These are phyloP conservation scores for Rickenella mellea DNA, from an alignment of 768 basidiomycete genomes.

Conservation along the genomic window DNA sequence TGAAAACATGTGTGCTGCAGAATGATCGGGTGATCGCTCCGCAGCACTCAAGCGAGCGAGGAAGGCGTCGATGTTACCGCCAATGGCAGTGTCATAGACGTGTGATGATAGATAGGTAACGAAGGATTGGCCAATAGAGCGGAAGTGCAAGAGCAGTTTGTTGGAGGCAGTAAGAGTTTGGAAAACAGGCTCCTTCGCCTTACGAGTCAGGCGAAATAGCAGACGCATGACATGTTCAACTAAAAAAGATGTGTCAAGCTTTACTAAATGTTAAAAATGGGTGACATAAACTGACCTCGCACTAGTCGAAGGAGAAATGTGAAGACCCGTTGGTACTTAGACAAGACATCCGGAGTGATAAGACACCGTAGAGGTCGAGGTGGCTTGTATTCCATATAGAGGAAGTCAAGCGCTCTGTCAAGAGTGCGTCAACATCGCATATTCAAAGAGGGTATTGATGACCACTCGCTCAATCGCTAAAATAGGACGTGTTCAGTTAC, in stretches of 20 bases:
- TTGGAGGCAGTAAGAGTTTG: constrained; percentile 44
- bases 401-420: constrained; percentile 73
- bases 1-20: constrained; percentile 28
- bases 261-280: constrained; percentile 8
- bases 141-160: constrained; percentile 53
- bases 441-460: neutral
- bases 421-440: constrained; percentile 5
- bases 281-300: constrained; percentile 45
- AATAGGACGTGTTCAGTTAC: neutral
- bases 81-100: constrained; percentile 74
- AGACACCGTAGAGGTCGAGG: constrained; percentile 67
- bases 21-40: constrained; percentile 6
- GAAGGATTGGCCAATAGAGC: constrained; percentile 68
- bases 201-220: constrained; percentile 54
- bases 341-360: constrained; percentile 62
- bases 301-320: constrained; percentile 69
- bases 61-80: constrained; percentile 68
- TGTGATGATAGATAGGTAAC: constrained; percentile 59
- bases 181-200: constrained; percentile 38
- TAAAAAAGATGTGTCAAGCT: constrained; percentile 17
- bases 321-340: constrained; percentile 81
- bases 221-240: constrained; percentile 62
- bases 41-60: constrained; percentile 28
- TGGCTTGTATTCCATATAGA: constrained; percentile 87
- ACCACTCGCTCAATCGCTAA: constrained; percentile 40